Evolutionary conservation across 345 rosid species (phyloP).

Genomic region (Eucalyptus cloeziana): DNA sequence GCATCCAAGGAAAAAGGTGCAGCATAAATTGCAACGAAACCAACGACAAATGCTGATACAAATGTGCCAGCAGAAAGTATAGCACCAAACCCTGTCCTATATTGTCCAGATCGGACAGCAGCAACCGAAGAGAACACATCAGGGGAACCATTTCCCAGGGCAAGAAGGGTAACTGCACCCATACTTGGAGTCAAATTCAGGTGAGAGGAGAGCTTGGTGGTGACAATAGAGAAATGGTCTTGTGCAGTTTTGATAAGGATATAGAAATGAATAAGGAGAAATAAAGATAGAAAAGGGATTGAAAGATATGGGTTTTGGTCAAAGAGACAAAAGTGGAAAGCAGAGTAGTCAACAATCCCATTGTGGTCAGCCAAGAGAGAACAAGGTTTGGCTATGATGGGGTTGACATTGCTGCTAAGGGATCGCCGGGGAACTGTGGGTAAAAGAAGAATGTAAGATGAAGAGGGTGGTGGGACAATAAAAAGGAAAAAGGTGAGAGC

Average conservation of each 20-base stretch:
- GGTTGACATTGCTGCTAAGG: background rate
- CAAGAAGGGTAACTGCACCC: conserved; percentile 91
- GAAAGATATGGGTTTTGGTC: conserved; percentile 28
- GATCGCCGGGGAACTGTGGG: conserved; percentile 29
- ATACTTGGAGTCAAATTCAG: conserved; percentile 73
- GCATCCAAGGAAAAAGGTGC: conserved; percentile 77
- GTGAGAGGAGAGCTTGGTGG: conserved; percentile 66
- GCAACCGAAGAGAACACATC: conserved; percentile 86
- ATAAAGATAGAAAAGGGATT: conserved; percentile 38
- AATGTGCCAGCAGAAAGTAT: conserved; percentile 87
- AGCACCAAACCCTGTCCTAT: conserved; percentile 86
- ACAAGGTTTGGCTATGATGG: conserved; percentile 25
- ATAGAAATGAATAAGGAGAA: conserved; percentile 67
- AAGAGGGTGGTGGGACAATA: conserved; percentile 3
- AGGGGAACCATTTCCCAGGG: conserved; percentile 92
- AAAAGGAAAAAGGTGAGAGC: conserved; percentile 32
- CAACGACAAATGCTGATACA: conserved; percentile 91
- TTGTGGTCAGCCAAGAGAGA: conserved; percentile 6
- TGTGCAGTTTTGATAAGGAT: conserved; percentile 92
- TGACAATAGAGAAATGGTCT: conserved; percentile 83
- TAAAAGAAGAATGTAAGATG: background rate
- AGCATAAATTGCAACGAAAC: conserved; percentile 82
- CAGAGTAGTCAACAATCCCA: conserved; percentile 43
- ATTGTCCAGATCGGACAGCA: conserved; percentile 75
- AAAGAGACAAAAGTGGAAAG: conserved; percentile 60